Percentiles rank a stretch among this genome's conserved stretches.
phyloP scores from a whole-genome alignment of 257 asterid species.

The Nicotiana benthamiana region DNA sequence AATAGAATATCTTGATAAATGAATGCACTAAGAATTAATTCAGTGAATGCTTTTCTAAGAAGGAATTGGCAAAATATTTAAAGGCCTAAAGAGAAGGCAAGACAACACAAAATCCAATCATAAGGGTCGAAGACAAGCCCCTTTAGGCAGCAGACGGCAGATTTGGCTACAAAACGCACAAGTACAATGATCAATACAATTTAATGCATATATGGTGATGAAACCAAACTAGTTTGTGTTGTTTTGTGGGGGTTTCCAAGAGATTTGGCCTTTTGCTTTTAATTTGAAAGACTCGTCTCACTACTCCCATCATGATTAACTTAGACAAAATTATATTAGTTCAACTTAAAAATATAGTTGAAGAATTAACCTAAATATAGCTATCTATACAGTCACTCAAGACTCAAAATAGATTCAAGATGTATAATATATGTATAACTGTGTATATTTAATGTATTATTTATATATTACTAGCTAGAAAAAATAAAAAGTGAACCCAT shows the following conservation, averaged over 20 bases:
- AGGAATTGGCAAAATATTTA: neutral
- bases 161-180: neutral
- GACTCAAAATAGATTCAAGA: too few relatives aligned
- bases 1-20: neutral
- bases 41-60: neutral
- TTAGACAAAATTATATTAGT: neutral
- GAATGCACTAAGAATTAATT: neutral
- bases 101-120: conserved; percentile 8
- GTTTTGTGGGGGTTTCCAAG: neutral
- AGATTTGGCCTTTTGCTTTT: neutral
- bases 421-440: too few relatives aligned
- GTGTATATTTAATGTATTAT: too few relatives aligned
- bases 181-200: neutral
- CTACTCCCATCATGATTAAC: conserved; percentile 8
- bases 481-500: too few relatives aligned
- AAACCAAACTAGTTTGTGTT: conserved; percentile 7
- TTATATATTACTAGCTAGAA: fast-evolving
- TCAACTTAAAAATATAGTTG: too few relatives aligned
- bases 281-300: neutral
- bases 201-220: conserved; percentile 5
- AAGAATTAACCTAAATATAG: too few relatives aligned
- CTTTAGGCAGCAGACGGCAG: conserved; percentile 9
- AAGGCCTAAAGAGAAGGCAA: neutral
- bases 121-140: neutral
- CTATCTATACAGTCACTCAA: too few relatives aligned